A percentile compares a stretch with the other conserved stretches of the same genome.
Conservation (phyloP, 352 stramenopile genomes). For the Globisporangium mamillatum region DNA sequence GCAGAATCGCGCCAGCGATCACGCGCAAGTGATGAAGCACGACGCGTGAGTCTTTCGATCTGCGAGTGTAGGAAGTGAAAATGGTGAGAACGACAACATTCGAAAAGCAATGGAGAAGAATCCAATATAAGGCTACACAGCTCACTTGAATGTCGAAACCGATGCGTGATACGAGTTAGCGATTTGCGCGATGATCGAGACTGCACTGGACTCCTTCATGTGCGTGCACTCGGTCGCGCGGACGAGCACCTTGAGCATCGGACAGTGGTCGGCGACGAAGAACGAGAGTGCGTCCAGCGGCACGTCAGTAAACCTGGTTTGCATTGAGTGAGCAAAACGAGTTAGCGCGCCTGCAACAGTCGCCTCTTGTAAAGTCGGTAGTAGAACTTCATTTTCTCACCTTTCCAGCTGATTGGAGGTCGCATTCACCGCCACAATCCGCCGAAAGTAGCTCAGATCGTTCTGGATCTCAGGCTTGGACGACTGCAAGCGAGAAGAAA, state of each 20-base stretch:
- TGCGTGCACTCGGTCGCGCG: conserved; percentile 37
- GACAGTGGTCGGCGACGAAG: conserved; percentile 57
- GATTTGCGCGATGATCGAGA: conserved; percentile 36
- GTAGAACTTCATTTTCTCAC: conserved; percentile 13
- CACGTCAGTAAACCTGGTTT: conserved; percentile 32
- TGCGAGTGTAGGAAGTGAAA: conserved; percentile 5
- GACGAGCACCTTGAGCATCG: conserved; percentile 56
- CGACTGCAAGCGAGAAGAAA: conserved; percentile 10
- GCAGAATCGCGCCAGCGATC: conserved; percentile 54
- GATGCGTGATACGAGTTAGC: conserved; percentile 46
- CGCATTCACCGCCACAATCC: conserved; percentile 38
- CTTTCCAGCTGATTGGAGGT: conserved; percentile 47
- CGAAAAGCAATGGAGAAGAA: neutral
- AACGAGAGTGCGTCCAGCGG: conserved; percentile 55
- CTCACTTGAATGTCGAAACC: conserved; percentile 22
- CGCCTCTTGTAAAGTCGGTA: neutral
- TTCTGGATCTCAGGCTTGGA: conserved; percentile 58
- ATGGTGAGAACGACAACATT: neutral
- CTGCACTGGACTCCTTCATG: conserved; percentile 32
- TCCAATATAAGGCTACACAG: neutral
- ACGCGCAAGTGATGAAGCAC: conserved; percentile 48
- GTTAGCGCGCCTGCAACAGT: neutral
- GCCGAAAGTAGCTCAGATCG: conserved; percentile 58
- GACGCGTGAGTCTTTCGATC: conserved; percentile 34
- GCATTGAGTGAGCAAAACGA: neutral